Base-by-base conservation (phyloP, 768 basidiomycete species). In the Tricholoma bakamatsutake region DNA sequence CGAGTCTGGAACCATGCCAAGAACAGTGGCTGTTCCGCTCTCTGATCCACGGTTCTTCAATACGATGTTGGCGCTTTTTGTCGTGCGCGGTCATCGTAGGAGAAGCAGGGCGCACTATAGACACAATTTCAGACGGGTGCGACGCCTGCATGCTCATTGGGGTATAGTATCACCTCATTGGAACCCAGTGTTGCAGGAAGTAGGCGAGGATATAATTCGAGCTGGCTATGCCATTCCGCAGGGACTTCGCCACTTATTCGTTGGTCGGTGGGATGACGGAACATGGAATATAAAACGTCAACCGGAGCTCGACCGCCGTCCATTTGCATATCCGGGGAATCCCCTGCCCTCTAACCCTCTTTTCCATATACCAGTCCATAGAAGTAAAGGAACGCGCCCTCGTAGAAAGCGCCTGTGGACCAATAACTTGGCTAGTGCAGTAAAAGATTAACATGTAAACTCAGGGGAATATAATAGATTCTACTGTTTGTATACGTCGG, bases 41-140 rank as follows among this genome's bases (percentile, higher is more conserved):
- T 79, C 81, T 0, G 88, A 90, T 60, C 79, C 77, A n/a, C 75
- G 79, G 45, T 88, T 88, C 64, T 88, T 84, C 70, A 87, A 87
- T 53, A 82, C 82, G 1, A 72, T 81, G 8, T 68, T 89, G 11
- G 66, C 71, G 9, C 68, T 85, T 46, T 75, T 78, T 35, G 63
- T 68, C 15, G 5, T 24, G 42, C 13, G 12, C 50, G 5, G 10
- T 10, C 28, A 51, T 18, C 15, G 33, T 9, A 49, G 50, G 27
- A 57, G 37, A 17, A 35, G 17, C 13, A 43, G 40, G 27, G 37
- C n/a, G 8, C 51, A 60, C 15, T 21, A 47, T 7, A 55, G 56
- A 31, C 5, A 17, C 15, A 43, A 40, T 37, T 51, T 56, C 13
- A 3, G 18, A 46, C 21, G 37, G 46, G 52, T 21, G 11, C 55